Percentiles rank a stretch among this genome's conserved stretches.
phyloP scores from a whole-genome alignment of 2,329 filamentous ascomycete species.

The Zasmidium cellare region DNA sequence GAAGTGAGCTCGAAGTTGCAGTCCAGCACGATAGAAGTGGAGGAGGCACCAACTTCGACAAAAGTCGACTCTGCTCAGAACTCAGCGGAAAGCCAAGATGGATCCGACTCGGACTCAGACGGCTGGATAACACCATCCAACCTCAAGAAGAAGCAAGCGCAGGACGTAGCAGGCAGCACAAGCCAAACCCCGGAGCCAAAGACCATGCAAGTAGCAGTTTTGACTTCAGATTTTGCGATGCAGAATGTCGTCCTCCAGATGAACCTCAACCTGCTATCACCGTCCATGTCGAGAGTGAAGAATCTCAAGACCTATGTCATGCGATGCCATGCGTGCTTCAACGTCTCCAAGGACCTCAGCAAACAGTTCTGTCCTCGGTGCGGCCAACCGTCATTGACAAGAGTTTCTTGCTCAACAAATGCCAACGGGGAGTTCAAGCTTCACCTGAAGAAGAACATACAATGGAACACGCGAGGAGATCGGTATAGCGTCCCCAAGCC shows the following conservation, averaged over 20 bases:
- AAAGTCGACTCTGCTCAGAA: slow-evolving; percentile 27
- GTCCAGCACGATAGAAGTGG: slow-evolving; percentile 19
- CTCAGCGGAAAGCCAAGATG: slow-evolving; percentile 40
- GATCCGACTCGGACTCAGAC: slow-evolving; percentile 59
- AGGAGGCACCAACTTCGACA: slow-evolving; percentile 24
- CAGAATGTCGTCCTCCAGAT: slow-evolving; percentile 95
- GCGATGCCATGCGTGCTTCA: slow-evolving; percentile 92
- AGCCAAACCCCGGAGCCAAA: slow-evolving; percentile 54
- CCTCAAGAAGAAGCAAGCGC: slow-evolving; percentile 76
- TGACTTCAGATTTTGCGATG: slow-evolving; percentile 96
- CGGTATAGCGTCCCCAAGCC: slow-evolving; percentile 92
- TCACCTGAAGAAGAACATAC: slow-evolving; percentile 90
- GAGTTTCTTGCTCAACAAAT: slow-evolving; percentile 83
- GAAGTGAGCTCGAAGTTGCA: slow-evolving; percentile 16
- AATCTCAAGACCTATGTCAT: slow-evolving; percentile 86
- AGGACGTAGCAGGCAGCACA: slow-evolving; percentile 55
- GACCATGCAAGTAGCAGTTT: slow-evolving; percentile 80
- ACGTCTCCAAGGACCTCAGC: slow-evolving; percentile 75
- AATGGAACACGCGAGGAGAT: slow-evolving; percentile 93
- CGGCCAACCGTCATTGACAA: slow-evolving; percentile 81
- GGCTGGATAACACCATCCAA: slow-evolving; percentile 96
- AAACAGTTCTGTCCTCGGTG: slow-evolving; percentile 93
- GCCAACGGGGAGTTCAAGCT: slow-evolving; percentile 77
- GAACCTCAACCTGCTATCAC: slow-evolving; percentile 85
- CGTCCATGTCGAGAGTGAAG: slow-evolving; percentile 75